Evolutionary conservation across 352 stramenopile species (phyloP), one percentile per base, ranked within the genome.

Genomic region (Phytophthora tentaculata): DNA sequence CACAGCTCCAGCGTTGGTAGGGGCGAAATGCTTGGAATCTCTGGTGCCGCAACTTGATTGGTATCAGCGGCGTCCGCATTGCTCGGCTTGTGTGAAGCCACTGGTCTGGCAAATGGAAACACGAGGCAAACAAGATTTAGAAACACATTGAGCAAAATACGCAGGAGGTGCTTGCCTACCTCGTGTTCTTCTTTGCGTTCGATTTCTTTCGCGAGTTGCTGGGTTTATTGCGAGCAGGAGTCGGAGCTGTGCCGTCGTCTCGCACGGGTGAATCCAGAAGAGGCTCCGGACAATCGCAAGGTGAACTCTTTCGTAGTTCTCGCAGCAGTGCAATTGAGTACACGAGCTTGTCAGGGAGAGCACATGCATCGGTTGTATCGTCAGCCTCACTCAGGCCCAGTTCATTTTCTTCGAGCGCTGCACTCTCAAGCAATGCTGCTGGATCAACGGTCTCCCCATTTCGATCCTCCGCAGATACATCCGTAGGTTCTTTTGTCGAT

Each of bases 261-360:
- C 41, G 41, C 24, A 79, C 72, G 17, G 68, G 67, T 10, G 58
- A 71, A n/a, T n/a, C 17, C 26, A 76, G 5, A 10, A 79, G 39
- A 45, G 29, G 23, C 14, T 62, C 43, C 17, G 72, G 72, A 23
- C 68, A 77, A 8, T 69, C 60, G 14, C 22, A 56, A 32, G 56
- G 47, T 13, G 72, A 77, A 32, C 10, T 41, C 29, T 74, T 58
- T 6, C 64, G 68, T 22, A 80, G 7, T 19, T 69, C 64, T 12
- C 77, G 41, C 49, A 80, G 44, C 13, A 62, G 29, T 16, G 39
- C 50, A 49, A 80, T 62, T 0, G 68, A 69, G 57, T 80, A 80
- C 53, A 61, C 12, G 19, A 8, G 43, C 39, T 69, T 76, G 24
- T 53, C 54, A 29, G 28, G 26, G 20, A 3, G 20, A 51, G 23